These are phyloP conservation scores for Podospora didyma DNA, from an alignment of 495 filamentous ascomycete species.

Conservation along the genomic window DNA sequence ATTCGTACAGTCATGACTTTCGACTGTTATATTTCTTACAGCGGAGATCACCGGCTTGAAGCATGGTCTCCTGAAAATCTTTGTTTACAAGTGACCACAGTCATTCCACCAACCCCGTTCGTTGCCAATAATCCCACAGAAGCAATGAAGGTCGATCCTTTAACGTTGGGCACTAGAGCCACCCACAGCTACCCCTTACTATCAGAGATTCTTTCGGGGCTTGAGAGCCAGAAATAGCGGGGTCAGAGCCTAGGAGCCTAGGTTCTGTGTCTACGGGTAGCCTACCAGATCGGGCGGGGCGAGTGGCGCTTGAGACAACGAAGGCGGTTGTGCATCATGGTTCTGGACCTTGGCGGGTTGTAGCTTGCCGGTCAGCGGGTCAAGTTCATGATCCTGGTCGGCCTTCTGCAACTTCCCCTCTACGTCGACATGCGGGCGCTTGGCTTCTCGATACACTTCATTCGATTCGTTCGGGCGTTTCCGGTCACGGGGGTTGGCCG, in stretches of 20 bases:
- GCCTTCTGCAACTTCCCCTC: slow-evolving; percentile 8
- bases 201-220: background rate
- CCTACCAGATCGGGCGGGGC: background rate
- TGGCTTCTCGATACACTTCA: slow-evolving; percentile 34
- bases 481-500: slow-evolving; percentile 38
- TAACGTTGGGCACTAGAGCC: background rate
- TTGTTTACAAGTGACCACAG: too few species aligned
- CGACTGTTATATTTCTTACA: too few species aligned
- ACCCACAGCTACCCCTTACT: background rate
- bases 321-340: background rate
- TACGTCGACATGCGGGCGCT: slow-evolving; percentile 38
- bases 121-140: too few species aligned
- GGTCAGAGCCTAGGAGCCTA: background rate
- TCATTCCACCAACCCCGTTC: too few species aligned
- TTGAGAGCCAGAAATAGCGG: background rate
- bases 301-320: background rate
- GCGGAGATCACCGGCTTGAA: too few species aligned
- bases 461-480: slow-evolving; percentile 41
- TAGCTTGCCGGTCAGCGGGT: background rate
- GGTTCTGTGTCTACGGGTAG: background rate
- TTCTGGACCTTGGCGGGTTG: background rate
- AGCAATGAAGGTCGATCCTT: background rate
- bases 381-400: background rate
- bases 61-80: too few species aligned
- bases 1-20: too few species aligned